Evolutionary conservation across 192 early-diverging fungal genomes (phyloP).

Genomic region (Thoreauomyces humboldtii): DNA sequence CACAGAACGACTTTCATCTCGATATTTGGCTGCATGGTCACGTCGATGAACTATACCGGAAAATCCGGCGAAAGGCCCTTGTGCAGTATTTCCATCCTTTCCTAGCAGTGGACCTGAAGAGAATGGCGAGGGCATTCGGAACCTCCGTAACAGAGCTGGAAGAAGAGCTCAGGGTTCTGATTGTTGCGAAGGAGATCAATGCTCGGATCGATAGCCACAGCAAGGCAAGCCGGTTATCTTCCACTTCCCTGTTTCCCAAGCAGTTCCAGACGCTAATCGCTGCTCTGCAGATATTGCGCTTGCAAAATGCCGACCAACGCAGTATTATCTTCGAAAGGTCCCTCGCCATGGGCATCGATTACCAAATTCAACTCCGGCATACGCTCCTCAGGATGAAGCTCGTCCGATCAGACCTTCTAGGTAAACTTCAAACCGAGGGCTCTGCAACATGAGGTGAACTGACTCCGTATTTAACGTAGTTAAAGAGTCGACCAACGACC

Average conservation of each 20-base stretch:
- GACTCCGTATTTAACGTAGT: too few relatives aligned
- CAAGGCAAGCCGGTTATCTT: slow-evolving; percentile 54
- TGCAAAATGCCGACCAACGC: slow-evolving; percentile 69
- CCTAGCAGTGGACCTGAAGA: slow-evolving; percentile 69
- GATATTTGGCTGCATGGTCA: slow-evolving; percentile 74
- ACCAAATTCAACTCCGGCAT: slow-evolving; percentile 57
- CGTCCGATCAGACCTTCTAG: slow-evolving; percentile 33
- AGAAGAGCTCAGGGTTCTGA: slow-evolving; percentile 64
- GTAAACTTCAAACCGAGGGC: too few relatives aligned
- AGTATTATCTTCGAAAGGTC: slow-evolving; percentile 66
- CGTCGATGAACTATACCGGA: slow-evolving; percentile 63
- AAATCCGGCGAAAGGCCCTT: slow-evolving; percentile 73
- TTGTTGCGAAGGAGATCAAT: slow-evolving; percentile 67
- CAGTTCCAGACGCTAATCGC: background rate
- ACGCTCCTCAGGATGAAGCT: slow-evolving; percentile 68
- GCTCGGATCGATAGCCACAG: slow-evolving; percentile 84
- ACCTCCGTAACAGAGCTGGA: slow-evolving; percentile 62
- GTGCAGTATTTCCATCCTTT: slow-evolving; percentile 83
- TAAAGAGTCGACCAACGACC: too few relatives aligned
- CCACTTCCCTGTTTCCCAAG: background rate
- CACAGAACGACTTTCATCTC: slow-evolving; percentile 51
- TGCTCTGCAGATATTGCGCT: slow-evolving; percentile 56
- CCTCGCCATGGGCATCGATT: slow-evolving; percentile 63
- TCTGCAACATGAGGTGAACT: too few relatives aligned
- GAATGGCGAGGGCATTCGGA: slow-evolving; percentile 75